A percentile compares a stretch with the other conserved stretches of the same genome.
These are phyloP conservation scores for Barbatosphaeria neglecta DNA, from an alignment of 495 filamentous ascomycete species.

Conservation along the genomic window DNA sequence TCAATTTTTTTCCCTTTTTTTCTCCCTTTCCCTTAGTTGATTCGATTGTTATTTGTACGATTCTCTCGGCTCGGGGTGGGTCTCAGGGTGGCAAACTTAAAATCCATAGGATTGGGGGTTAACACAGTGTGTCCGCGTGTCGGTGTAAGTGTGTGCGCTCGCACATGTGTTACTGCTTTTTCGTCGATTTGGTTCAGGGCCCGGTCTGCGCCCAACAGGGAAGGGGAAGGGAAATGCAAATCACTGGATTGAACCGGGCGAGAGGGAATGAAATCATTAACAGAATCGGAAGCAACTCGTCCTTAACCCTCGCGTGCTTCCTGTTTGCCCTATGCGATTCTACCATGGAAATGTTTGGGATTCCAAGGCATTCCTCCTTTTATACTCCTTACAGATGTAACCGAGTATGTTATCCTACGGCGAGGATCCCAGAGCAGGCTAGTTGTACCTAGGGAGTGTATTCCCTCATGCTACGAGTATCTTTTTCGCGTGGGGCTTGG, in stretches of 20 bases:
- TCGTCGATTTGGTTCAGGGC: neutral
- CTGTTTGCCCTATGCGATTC: too few species aligned
- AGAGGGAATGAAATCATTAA: neutral
- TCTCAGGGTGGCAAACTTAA: neutral
- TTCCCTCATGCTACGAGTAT: too few species aligned
- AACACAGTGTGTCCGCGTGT: neutral
- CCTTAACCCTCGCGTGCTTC: too few species aligned
- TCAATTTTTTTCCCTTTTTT: neutral
- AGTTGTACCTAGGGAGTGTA: too few species aligned
- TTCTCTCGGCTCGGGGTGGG: neutral
- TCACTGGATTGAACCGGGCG: too few species aligned
- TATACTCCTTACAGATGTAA: too few species aligned
- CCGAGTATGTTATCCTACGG: too few species aligned
- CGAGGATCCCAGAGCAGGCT: too few species aligned
- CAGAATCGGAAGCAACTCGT: too few species aligned
- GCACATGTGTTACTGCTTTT: neutral
- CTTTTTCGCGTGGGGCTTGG: too few species aligned
- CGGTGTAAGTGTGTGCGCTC: too few species aligned
- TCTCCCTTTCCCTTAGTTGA: neutral
- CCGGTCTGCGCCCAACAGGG: neutral
- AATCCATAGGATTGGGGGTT: neutral
- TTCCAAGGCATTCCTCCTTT: too few species aligned
- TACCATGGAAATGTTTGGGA: neutral
- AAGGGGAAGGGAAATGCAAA: neutral
- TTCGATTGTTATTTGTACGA: neutral